Conservation (phyloP, 129 eudicot genomes). For the Sambucus nigra region DNA sequence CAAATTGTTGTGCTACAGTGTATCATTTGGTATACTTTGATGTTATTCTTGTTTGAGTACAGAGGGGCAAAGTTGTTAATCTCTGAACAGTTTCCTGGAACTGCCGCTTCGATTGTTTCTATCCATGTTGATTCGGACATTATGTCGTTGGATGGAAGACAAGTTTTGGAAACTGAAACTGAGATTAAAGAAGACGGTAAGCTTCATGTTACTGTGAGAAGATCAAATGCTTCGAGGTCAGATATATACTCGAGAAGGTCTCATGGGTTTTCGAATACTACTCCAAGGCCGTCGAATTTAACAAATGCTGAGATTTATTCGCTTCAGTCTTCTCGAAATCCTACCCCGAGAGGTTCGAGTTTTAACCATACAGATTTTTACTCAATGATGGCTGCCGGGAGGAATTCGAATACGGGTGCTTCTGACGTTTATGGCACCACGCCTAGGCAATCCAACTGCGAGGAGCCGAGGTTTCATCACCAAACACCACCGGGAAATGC, state of each 20-base stretch:
- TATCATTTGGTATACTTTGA: conserved; percentile 53
- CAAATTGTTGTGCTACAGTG: conserved; percentile 53
- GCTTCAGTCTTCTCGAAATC: conserved; percentile 36
- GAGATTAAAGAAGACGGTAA: conserved; percentile 42
- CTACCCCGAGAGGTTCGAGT: conserved; percentile 45
- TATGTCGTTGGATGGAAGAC: conserved; percentile 40
- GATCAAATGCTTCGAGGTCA: conserved; percentile 31
- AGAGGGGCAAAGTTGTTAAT: conserved; percentile 42
- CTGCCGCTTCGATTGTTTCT: conserved; percentile 34
- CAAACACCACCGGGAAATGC: conserved; percentile 22
- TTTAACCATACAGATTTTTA: conserved; percentile 37
- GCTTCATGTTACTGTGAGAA: conserved; percentile 41
- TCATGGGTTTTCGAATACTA: conserved; percentile 16
- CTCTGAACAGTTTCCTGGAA: conserved; percentile 37
- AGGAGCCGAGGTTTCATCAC: conserved; percentile 42
- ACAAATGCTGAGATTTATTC: conserved; percentile 46
- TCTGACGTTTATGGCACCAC: conserved; percentile 66
- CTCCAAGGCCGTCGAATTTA: conserved; percentile 34
- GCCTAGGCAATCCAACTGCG: conserved; percentile 62
- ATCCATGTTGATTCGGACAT: conserved; percentile 41
- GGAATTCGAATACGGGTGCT: conserved; percentile 78
- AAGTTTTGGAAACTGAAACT: conserved; percentile 30
- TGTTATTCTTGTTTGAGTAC: conserved; percentile 43
- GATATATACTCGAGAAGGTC: conserved; percentile 22
- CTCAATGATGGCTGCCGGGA: conserved; percentile 32